phyloP scores from a whole-genome alignment of 306 rosid genomes.

The Corylus heterophylla region DNA sequence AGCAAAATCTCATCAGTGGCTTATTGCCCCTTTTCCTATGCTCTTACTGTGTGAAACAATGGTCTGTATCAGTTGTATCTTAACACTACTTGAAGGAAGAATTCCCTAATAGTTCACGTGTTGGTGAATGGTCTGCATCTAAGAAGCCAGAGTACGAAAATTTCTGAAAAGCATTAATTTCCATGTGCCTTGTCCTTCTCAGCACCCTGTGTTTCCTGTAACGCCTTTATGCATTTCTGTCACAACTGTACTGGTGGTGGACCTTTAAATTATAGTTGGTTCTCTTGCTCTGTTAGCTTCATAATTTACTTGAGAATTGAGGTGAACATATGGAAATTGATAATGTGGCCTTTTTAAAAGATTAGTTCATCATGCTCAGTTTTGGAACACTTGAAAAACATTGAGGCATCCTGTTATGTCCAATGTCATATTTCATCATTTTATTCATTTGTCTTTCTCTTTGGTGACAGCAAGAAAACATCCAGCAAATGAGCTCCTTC shows the following conservation, averaged over 20 bases:
- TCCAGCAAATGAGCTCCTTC: slow-evolving; percentile 39
- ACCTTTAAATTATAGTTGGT: not conserved
- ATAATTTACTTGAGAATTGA: not conserved
- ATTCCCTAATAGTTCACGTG: not conserved
- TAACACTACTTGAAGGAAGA: no score
- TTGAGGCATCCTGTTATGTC: not conserved
- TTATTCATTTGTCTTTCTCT: not conserved
- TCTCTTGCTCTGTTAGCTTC: not conserved
- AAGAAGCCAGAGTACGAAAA: not conserved
- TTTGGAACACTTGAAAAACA: not conserved
- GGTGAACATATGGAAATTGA: not conserved
- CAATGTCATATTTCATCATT: not conserved
- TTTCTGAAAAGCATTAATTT: not conserved
- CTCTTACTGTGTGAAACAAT: not conserved
- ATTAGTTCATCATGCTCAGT: not conserved
- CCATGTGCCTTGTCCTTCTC: not conserved
- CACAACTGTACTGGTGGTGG: not conserved
- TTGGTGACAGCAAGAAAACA: slow-evolving; percentile 46
- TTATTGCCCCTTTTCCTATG: not conserved
- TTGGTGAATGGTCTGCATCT: not conserved
- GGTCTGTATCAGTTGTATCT: not conserved
- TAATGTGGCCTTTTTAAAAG: not conserved
- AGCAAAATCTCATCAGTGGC: not conserved
- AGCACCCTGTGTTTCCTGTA: not conserved
- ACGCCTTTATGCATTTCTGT: not conserved